Evolutionary conservation across 2,329 filamentous ascomycete genomes (phyloP).

Genomic region (Ceratocystis ficicola): DNA sequence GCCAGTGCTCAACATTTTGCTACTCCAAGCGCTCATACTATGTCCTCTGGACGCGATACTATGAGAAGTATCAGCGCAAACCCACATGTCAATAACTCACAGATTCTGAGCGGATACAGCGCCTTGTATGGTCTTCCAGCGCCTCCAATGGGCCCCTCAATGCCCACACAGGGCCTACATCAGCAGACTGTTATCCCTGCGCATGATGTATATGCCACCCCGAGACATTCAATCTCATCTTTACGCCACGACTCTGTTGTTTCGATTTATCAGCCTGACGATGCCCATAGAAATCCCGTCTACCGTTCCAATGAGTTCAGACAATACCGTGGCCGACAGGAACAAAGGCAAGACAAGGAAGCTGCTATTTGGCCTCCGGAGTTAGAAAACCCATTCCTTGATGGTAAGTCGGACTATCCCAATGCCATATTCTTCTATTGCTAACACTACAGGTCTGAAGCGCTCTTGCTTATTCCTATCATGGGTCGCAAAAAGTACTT

Average conservation of each 20-base stretch:
- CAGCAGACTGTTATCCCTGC: slow-evolving; percentile 6
- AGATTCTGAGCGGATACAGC: slow-evolving; percentile 19
- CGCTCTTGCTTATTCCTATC: slow-evolving; percentile 51
- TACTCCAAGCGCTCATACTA: slow-evolving; percentile 35
- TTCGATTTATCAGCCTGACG: slow-evolving; percentile 18
- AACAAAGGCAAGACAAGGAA: slow-evolving; percentile 49
- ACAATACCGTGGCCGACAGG: slow-evolving; percentile 53
- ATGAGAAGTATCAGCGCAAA: slow-evolving; percentile 11
- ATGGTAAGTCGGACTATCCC: slow-evolving; percentile 38
- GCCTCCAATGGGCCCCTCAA: slow-evolving; percentile 9
- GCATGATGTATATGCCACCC: slow-evolving; percentile 14
- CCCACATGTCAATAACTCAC: slow-evolving; percentile 5
- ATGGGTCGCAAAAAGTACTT: slow-evolving; percentile 57
- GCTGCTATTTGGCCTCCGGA: slow-evolving; percentile 47
- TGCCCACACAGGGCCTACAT: slow-evolving; percentile 3
- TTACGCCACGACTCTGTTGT: slow-evolving; percentile 19
- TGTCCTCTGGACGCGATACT: slow-evolving; percentile 28
- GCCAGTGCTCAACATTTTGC: slow-evolving; percentile 33
- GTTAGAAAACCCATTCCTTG: slow-evolving; percentile 54
- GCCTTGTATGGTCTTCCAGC: slow-evolving; percentile 16
- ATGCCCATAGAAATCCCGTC: slow-evolving; percentile 42
- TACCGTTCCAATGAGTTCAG: slow-evolving; percentile 51
- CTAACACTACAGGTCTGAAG: slow-evolving; percentile 30
- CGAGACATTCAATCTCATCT: slow-evolving; percentile 14
- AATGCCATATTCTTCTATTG: background rate